These are phyloP conservation scores for Phialocephala subalpina DNA, from an alignment of 2,329 filamentous ascomycete genomes.

Conservation along the genomic window DNA sequence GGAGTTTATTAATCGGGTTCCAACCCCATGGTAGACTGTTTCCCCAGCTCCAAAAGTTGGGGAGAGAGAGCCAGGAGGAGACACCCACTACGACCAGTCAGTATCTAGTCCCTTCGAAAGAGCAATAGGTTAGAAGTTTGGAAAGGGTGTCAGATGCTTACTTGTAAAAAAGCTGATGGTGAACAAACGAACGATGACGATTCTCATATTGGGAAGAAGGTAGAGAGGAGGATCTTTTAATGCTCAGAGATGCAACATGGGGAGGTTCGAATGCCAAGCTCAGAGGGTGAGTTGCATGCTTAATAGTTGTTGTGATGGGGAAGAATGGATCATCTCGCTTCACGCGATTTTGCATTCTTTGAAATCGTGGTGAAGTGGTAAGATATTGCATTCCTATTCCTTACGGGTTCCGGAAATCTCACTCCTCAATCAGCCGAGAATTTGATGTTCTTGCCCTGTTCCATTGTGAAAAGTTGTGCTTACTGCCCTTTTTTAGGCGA, in stretches of 20 bases:
- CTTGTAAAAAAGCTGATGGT: neutral
- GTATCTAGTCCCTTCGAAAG: neutral
- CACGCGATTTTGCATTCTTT: neutral
- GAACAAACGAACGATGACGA: neutral
- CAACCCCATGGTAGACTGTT: neutral
- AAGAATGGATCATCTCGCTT: neutral
- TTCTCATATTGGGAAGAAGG: constrained; percentile 5
- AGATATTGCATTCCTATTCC: neutral
- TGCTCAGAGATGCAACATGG: too few species aligned
- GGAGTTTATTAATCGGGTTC: neutral
- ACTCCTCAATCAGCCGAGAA: too few species aligned
- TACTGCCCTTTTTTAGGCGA: too few species aligned
- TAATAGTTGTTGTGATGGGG: neutral
- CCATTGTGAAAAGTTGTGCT: too few species aligned
- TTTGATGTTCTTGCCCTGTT: too few species aligned
- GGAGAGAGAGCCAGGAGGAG: neutral
- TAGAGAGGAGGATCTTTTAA: too few species aligned
- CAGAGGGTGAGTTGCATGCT: neutral
- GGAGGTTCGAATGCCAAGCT: too few species aligned
- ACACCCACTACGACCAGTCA: neutral
- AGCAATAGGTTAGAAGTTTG: too few species aligned
- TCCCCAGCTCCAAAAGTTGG: neutral
- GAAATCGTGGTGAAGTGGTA: neutral
- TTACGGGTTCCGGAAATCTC: too few species aligned
- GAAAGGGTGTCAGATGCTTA: too few species aligned